A percentile compares a stretch with the other conserved stretches of the same genome.
These are phyloP conservation scores for Trifolium pratense DNA, from an alignment of 306 rosid genomes.

Conservation along the genomic window DNA sequence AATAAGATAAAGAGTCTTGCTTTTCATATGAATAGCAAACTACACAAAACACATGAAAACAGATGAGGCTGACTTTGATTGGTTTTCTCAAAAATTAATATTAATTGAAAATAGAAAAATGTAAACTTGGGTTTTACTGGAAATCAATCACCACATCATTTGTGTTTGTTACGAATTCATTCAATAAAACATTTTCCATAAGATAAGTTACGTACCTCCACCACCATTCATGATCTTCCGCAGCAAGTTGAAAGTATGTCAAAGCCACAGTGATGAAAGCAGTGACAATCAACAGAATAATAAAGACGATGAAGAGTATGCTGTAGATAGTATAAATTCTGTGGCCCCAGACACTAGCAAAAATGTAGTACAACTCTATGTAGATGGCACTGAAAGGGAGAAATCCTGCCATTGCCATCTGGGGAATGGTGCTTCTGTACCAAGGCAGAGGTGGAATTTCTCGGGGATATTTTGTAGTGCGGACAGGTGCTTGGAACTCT, in stretches of 20 bases:
- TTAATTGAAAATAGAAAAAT: not conserved
- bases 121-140: not conserved
- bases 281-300: slow-evolving; percentile 93
- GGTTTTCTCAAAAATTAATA: not conserved
- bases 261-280: slow-evolving; percentile 98
- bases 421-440: slow-evolving; percentile 90
- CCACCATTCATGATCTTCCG: slow-evolving; percentile 99
- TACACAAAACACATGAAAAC: not conserved
- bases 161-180: not conserved
- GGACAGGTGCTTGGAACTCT: slow-evolving; percentile 93
- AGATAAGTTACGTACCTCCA: slow-evolving; percentile 71
- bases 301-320: slow-evolving; percentile 90
- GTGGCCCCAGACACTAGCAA: slow-evolving; percentile 99
- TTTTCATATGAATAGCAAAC: not conserved
- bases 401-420: slow-evolving; percentile 99
- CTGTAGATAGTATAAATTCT: slow-evolving; percentile 97
- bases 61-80: not conserved
- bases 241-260: slow-evolving; percentile 98
- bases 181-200: not conserved
- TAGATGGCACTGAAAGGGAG: slow-evolving; percentile 98
- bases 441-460: slow-evolving; percentile 92
- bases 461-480: slow-evolving; percentile 93
- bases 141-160: not conserved
- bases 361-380: slow-evolving; percentile 96
- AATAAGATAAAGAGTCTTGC: not conserved